Conservation (phyloP, 1,284 basidiomycete species). For the Caloboletus inedulis region DNA sequence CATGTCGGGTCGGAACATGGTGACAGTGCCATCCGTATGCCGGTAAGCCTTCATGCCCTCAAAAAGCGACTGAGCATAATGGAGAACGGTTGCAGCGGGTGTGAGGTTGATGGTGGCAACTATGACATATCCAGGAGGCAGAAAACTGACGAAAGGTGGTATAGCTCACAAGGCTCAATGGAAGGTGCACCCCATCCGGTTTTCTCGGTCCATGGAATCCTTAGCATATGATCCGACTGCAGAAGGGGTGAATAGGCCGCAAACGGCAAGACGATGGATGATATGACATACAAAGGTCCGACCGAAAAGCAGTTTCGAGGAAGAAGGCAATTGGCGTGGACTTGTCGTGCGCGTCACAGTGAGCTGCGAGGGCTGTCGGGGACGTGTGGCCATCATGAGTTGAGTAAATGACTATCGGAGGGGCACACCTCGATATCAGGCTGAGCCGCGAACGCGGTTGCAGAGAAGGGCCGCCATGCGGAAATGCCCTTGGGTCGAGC, state of each 20-base stretch:
- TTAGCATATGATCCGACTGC: slow-evolving; percentile 92
- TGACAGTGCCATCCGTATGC: slow-evolving; percentile 73
- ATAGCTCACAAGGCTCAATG: slow-evolving; percentile 75
- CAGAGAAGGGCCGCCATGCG: slow-evolving; percentile 14
- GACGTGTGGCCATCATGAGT: not conserved
- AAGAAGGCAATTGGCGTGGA: slow-evolving; percentile 52
- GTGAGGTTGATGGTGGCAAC: slow-evolving; percentile 76
- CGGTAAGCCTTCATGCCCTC: slow-evolving; percentile 98
- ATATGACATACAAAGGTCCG: slow-evolving; percentile 59
- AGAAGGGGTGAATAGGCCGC: slow-evolving; percentile 9
- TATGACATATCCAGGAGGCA: slow-evolving; percentile 29
- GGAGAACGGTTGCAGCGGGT: slow-evolving; percentile 86
- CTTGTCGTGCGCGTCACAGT: slow-evolving; percentile 47
- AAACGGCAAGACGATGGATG: slow-evolving; percentile 3
- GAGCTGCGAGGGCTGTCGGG: slow-evolving; percentile 43
- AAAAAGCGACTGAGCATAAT: slow-evolving; percentile 90
- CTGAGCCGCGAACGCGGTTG: not conserved
- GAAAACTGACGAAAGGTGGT: not conserved
- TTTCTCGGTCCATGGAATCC: slow-evolving; percentile 71
- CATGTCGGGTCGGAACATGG: slow-evolving; percentile 96
- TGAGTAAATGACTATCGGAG: not conserved
- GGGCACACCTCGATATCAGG: slow-evolving; percentile 28
- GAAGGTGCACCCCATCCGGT: slow-evolving; percentile 82
- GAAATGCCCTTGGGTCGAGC: not conserved
- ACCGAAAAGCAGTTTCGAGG: slow-evolving; percentile 61